These are phyloP conservation scores for Tribonema minus DNA, from an alignment of 108 stramenopile species.

Conservation along the genomic window DNA sequence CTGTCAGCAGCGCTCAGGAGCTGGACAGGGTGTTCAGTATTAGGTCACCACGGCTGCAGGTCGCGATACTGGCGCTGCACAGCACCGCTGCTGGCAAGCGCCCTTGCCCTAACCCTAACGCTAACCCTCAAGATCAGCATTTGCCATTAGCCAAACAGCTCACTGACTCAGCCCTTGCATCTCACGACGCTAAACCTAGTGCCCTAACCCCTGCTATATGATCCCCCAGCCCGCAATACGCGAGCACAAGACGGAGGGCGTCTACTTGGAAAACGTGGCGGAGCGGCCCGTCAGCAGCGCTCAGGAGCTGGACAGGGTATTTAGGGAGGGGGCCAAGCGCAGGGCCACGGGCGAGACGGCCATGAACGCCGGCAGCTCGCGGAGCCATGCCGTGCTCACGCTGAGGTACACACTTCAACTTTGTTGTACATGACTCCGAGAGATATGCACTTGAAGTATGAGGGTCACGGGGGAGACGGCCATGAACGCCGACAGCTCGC, in stretches of 20 bases:
- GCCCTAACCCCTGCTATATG: background rate
- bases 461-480: constrained; percentile 41
- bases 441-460: no score
- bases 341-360: constrained; percentile 27
- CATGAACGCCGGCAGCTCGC: constrained; percentile 33
- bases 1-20: constrained; percentile 2
- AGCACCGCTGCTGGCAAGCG: no score
- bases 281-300: constrained; percentile 3
- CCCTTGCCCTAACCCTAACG: no score
- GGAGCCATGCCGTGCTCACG: constrained; percentile 33
- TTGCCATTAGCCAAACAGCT: no score
- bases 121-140: no score
- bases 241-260: constrained; percentile 13
- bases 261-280: constrained; percentile 25
- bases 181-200: no score
- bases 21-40: constrained; percentile 2
- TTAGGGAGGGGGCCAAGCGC: constrained; percentile 11
- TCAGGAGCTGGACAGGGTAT: constrained; percentile 1
- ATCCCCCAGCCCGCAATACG: constrained; percentile 1
- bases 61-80: no score
- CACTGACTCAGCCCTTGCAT: no score
- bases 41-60: no score
- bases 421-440: no score
- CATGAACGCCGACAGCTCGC: constrained; percentile 33
- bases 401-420: no score